Evolutionary conservation across 805 yeast genomes (phyloP), one percentile per base, ranked within the genome.

Genomic region (Yarrowia porcina): DNA sequence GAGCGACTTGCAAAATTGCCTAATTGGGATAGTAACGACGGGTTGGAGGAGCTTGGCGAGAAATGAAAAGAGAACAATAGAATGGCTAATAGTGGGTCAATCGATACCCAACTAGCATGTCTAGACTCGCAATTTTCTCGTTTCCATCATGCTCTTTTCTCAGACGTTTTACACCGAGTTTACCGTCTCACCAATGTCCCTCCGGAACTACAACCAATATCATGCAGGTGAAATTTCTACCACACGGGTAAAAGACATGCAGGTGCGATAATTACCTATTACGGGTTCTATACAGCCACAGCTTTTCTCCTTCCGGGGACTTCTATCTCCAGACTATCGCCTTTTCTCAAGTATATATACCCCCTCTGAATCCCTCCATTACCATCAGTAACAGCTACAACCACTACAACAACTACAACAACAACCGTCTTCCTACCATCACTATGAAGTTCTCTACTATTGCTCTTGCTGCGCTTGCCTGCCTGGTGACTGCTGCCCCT

Each of bases 391-490:
- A 20, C n/a, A n/a, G n/a, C n/a, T n/a, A n/a, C n/a, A n/a, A n/a
- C n/a, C n/a, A n/a, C n/a, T n/a, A n/a, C n/a, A n/a, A n/a, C 45
- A 23, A 30, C 52, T 12, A 30, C 35, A 15, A 28, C 38, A 4
- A 18, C 35, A 6, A 47, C 54, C 8, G n/a, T n/a, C n/a, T 15
- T 39, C 8, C 32, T 21, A 18, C 12, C 11, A 35, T 11, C 4
- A 47, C 56, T 20, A 49, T 49, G 56, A 49, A 49, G 56, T 49
- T 49, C 10, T 49, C 56, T 20, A 17, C 56, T 21, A n/a, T 49
- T 33, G 39, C 56, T 33, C 13, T 49, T 49, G 56, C 56, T 18
- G 30, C 39, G 9, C 39, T 7, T n/a, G 56, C 56, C 30, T 49
- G 56, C 28, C 39, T 49, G 8, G 56, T 7, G 12, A 17, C 56